Percentiles rank a stretch among this genome's conserved stretches.
phyloP scores from a whole-genome alignment of 2,329 filamentous ascomycete genomes.

The Aspergillus ochraceoroseus region DNA sequence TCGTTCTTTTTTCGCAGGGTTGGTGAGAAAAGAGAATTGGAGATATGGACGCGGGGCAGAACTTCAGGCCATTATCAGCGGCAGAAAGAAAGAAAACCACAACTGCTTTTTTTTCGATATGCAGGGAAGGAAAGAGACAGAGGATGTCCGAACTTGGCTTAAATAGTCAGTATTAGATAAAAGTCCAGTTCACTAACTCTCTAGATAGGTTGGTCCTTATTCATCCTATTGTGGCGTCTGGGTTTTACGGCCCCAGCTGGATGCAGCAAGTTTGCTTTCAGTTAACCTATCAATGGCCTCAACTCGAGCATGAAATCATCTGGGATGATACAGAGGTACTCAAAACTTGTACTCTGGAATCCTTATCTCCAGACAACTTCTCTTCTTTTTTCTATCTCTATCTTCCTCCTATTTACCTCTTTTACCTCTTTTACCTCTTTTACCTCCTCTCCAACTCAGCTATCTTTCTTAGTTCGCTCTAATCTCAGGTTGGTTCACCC shows the following conservation, averaged over 20 bases:
- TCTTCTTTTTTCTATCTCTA: background rate
- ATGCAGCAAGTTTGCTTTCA: background rate
- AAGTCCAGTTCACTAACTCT: no score
- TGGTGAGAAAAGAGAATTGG: conserved; percentile 1
- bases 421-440: background rate
- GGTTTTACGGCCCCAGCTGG: background rate
- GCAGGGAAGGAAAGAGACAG: background rate
- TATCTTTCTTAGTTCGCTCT: conserved; percentile 1
- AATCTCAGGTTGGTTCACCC: conserved; percentile 4
- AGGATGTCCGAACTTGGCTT: no score
- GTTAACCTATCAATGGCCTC: conserved; percentile 11
- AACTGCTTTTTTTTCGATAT: background rate
- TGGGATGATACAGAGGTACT: no score
- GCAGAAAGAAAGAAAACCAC: conserved; percentile 1
- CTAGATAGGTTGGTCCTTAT: no score
- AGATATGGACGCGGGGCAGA: conserved; percentile 16
- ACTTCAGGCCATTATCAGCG: conserved; percentile 12
- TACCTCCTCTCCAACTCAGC: background rate
- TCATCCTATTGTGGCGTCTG: background rate
- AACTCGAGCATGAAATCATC: conserved; percentile 14
- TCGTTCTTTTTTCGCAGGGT: background rate
- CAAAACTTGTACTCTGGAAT: no score
- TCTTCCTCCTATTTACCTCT: background rate
- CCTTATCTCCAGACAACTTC: no score
- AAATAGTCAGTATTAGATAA: no score